A percentile compares a stretch with the other conserved stretches of the same genome.
Conservation (phyloP, 164 flowering plant genomes). For the Nelumbo lutea region DNA sequence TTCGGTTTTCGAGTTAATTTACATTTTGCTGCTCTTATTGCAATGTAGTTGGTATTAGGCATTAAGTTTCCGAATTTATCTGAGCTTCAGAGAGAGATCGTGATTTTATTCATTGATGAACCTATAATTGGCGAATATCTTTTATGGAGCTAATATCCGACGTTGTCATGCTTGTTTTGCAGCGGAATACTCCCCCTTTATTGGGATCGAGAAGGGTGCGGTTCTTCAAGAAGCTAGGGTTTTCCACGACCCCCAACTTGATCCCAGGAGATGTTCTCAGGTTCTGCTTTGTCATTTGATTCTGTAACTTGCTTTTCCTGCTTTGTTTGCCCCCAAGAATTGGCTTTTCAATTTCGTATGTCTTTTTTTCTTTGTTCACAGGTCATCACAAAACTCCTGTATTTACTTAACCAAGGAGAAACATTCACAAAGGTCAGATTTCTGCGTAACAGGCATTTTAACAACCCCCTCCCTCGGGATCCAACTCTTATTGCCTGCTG, state of each 20-base stretch:
- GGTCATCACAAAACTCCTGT: slow-evolving; percentile 94
- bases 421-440: slow-evolving; percentile 74
- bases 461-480: too few relatives aligned
- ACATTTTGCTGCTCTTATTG: background rate
- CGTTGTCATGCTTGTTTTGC: slow-evolving; percentile 14
- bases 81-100: background rate
- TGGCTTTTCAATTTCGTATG: too few relatives aligned
- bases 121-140: background rate
- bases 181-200: slow-evolving; percentile 90
- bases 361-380: slow-evolving; percentile 13
- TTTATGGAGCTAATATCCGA: background rate
- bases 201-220: slow-evolving; percentile 95
- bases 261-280: slow-evolving; percentile 93
- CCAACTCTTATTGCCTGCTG: background rate
- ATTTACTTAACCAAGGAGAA: slow-evolving; percentile 93
- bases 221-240: slow-evolving; percentile 98
- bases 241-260: slow-evolving; percentile 95
- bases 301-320: background rate
- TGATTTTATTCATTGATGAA: background rate
- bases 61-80: background rate
- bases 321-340: background rate
- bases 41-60: background rate
- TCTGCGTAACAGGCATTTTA: background rate
- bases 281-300: slow-evolving; percentile 23
- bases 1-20: background rate